Evolutionary conservation across 495 filamentous ascomycete genomes (phyloP).

Genomic region (Stereocaulon alpinum): DNA sequence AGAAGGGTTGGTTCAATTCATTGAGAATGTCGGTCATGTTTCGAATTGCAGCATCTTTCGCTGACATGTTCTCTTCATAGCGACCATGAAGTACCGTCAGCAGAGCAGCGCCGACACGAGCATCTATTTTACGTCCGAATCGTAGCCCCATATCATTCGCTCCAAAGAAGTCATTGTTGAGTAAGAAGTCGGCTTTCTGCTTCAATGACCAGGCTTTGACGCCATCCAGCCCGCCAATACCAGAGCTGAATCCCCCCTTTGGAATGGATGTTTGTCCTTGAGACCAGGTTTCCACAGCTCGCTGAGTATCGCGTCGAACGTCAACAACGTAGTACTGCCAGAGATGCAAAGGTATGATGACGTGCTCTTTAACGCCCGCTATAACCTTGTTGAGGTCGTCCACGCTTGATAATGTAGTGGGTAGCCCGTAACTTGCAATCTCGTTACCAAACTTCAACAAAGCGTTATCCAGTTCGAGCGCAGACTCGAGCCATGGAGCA

Average conservation of each 20-base stretch:
- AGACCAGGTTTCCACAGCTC: conserved; percentile 62
- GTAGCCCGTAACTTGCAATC: conserved; percentile 56
- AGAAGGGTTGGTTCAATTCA: conserved; percentile 76
- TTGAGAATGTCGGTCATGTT: conserved; percentile 52
- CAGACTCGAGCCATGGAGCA: conserved; percentile 84
- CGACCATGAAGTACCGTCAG: conserved; percentile 59
- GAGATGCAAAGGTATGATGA: conserved; percentile 61
- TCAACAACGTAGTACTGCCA: conserved; percentile 93
- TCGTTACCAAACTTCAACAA: conserved; percentile 67
- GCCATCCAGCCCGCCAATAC: conserved; percentile 42
- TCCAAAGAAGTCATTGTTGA: conserved; percentile 52
- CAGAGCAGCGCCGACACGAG: conserved; percentile 56
- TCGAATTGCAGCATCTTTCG: conserved; percentile 27
- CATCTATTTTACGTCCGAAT: conserved; percentile 58
- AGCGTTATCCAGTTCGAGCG: conserved; percentile 75
- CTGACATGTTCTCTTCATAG: conserved; percentile 41
- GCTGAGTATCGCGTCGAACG: conserved; percentile 59
- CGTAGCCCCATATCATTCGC: conserved; percentile 67
- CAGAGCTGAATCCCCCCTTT: conserved; percentile 32
- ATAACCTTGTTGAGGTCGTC: conserved; percentile 78
- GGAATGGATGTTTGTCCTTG: conserved; percentile 40
- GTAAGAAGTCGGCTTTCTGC: conserved; percentile 51
- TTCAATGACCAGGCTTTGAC: conserved; percentile 46
- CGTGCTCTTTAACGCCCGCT: conserved; percentile 70
- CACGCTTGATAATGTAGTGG: conserved; percentile 55